These are phyloP conservation scores for Ploettnerulaceae sp. DNA, from an alignment of 2,329 filamentous ascomycete species.

Conservation along the genomic window DNA sequence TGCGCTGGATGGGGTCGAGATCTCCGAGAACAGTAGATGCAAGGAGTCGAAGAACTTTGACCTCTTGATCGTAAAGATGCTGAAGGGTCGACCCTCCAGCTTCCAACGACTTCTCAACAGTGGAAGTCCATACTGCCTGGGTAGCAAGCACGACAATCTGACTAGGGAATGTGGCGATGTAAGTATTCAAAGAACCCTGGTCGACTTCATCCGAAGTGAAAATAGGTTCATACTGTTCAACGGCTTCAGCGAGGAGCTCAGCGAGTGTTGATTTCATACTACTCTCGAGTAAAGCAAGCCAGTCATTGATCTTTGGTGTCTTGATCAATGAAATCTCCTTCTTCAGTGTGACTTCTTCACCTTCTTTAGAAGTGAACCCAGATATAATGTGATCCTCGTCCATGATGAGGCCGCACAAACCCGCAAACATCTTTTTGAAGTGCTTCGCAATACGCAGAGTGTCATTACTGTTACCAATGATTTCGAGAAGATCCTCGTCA, in stretches of 20 bases:
- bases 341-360: slow-evolving; percentile 80
- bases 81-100: slow-evolving; percentile 66
- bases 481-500: slow-evolving; percentile 96
- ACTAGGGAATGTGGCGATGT: slow-evolving; percentile 79
- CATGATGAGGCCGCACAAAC: slow-evolving; percentile 83
- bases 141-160: slow-evolving; percentile 94
- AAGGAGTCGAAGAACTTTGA: slow-evolving; percentile 78
- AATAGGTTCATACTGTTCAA: slow-evolving; percentile 74
- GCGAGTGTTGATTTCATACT: slow-evolving; percentile 95
- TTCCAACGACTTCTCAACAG: slow-evolving; percentile 72
- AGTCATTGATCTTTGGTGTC: slow-evolving; percentile 96
- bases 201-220: slow-evolving; percentile 70
- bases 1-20: slow-evolving; percentile 77
- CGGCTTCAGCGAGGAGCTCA: slow-evolving; percentile 81
- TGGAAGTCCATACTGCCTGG: slow-evolving; percentile 88
- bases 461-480: slow-evolving; percentile 99
- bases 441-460: slow-evolving; percentile 95
- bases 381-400: slow-evolving; percentile 87
- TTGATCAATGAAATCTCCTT: slow-evolving; percentile 89
- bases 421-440: slow-evolving; percentile 99
- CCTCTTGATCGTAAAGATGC: slow-evolving; percentile 72
- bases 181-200: slow-evolving; percentile 65
- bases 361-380: slow-evolving; percentile 93
- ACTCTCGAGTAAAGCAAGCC: slow-evolving; percentile 86
- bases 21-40: slow-evolving; percentile 88